Evolutionary conservation across 805 yeast genomes (phyloP).

Genomic region (Pichia thaimueangensis): DNA sequence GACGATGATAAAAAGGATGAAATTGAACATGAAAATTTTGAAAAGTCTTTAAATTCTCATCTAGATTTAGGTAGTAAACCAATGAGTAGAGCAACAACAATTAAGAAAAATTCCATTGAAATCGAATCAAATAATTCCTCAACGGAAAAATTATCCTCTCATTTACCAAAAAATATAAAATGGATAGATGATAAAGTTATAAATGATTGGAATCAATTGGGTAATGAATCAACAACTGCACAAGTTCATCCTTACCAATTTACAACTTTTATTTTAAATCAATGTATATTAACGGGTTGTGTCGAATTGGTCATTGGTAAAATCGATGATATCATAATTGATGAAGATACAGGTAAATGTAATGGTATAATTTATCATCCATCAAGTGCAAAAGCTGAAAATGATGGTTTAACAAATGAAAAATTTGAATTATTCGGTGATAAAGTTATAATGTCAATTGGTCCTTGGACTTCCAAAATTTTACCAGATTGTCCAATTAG

Average conservation of each 20-base stretch:
- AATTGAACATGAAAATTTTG: neutral
- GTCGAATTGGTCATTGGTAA: conserved; percentile 84
- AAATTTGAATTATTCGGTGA: conserved; percentile 54
- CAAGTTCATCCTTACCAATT: conserved; percentile 95
- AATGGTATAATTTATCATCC: conserved; percentile 61
- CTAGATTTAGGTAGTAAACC: conserved; percentile 17
- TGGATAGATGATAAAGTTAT: conserved; percentile 71
- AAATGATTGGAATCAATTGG: conserved; percentile 69
- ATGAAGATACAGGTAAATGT: conserved; percentile 59
- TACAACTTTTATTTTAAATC: conserved; percentile 73
- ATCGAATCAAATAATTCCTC: conserved; percentile 22
- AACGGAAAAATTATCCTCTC: conserved; percentile 13
- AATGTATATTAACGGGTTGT: conserved; percentile 75
- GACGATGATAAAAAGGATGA: neutral
- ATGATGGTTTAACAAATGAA: conserved; percentile 26
- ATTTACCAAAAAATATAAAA: conserved; percentile 57
- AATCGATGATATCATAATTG: conserved; percentile 60
- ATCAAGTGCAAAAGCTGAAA: conserved; percentile 31
- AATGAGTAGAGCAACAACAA: conserved; percentile 26
- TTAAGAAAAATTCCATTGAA: conserved; percentile 32
- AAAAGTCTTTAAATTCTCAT: conserved; percentile 1
- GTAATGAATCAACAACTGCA: conserved; percentile 84
- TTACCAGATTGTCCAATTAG: conserved; percentile 91
- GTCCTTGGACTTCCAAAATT: conserved; percentile 95
- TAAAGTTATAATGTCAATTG: conserved; percentile 78